A percentile compares a stretch with the other conserved stretches of the same genome.
phyloP scores from a whole-genome alignment of 2,329 filamentous ascomycete species.

The Ramichloridium luteum region DNA sequence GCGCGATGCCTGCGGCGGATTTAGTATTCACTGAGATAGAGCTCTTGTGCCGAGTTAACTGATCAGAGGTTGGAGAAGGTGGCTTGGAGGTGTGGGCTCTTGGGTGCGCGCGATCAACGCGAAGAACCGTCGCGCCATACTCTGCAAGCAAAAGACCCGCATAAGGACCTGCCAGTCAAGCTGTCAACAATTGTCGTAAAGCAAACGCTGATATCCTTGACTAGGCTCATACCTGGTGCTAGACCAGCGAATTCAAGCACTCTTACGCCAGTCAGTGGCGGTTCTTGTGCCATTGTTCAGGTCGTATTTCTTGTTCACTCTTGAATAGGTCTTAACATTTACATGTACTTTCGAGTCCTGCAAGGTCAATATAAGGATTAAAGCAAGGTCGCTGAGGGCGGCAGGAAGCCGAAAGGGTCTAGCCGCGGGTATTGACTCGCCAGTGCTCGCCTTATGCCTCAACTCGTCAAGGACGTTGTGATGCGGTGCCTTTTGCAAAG shows the following conservation, averaged over 20 bases:
- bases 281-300: slow-evolving; percentile 21
- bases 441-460: no score
- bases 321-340: no score
- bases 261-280: slow-evolving; percentile 45
- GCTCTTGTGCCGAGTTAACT: slow-evolving; percentile 67
- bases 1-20: slow-evolving; percentile 45
- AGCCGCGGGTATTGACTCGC: no score
- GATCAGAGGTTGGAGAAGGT: slow-evolving; percentile 47
- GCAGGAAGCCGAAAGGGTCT: no score
- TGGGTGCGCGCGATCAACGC: slow-evolving; percentile 56
- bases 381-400: no score
- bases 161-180: slow-evolving; percentile 54
- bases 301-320: not conserved
- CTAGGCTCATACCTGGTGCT: slow-evolving; percentile 36
- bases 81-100: slow-evolving; percentile 26
- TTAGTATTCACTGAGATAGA: slow-evolving; percentile 76
- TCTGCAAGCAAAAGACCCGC: slow-evolving; percentile 81
- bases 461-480: no score
- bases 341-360: no score
- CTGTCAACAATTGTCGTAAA: not conserved
- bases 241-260: slow-evolving; percentile 56
- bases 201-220: slow-evolving; percentile 2
- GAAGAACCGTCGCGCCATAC: slow-evolving; percentile 76
- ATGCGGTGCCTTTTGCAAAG: no score
- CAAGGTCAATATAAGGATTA: slow-evolving; percentile 1